Evolutionary conservation across 2,329 filamentous ascomycete species (phyloP).

Genomic region (Aureobasidium sp.): DNA sequence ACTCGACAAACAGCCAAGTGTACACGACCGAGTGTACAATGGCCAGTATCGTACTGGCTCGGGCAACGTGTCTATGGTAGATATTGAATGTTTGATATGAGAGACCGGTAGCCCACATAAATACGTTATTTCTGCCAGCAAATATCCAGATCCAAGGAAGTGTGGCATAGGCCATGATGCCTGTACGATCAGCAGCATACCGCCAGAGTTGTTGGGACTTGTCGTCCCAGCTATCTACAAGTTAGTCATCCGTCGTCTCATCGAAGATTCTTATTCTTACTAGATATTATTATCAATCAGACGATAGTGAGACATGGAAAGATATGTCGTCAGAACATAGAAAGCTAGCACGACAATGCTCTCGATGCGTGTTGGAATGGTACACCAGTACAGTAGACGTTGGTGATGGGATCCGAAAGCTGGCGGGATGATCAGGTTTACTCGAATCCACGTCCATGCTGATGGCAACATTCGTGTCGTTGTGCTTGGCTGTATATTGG

Average conservation of each 20-base stretch:
- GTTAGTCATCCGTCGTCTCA: neutral
- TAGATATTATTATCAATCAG: conserved; percentile 42
- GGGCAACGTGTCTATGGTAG: conserved; percentile 61
- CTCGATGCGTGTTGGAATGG: conserved; percentile 43
- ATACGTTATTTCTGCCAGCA: conserved; percentile 57
- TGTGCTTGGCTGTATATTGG: neutral
- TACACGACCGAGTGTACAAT: conserved; percentile 58
- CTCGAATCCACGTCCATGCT: conserved; percentile 26
- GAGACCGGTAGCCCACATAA: conserved; percentile 63
- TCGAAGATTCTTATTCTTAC: conserved; percentile 26
- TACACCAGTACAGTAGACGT: conserved; percentile 36
- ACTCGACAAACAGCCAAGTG: conserved; percentile 24
- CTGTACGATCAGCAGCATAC: conserved; percentile 57
- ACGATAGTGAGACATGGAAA: conserved; percentile 41
- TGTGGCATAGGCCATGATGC: conserved; percentile 57
- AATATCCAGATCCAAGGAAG: conserved; percentile 61
- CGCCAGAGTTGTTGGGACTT: conserved; percentile 39
- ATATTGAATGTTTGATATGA: conserved; percentile 59
- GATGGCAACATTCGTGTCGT: neutral
- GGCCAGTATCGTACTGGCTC: conserved; percentile 55
- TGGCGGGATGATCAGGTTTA: conserved; percentile 37
- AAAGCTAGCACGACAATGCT: conserved; percentile 39
- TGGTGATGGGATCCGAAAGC: conserved; percentile 37
- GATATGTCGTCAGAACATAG: conserved; percentile 37
- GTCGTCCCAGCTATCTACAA: conserved; percentile 22